Evolutionary conservation across 2,329 filamentous ascomycete genomes (phyloP), one percentile per base, ranked within the genome.

Genomic region (Scleromitrula shiraiana): DNA sequence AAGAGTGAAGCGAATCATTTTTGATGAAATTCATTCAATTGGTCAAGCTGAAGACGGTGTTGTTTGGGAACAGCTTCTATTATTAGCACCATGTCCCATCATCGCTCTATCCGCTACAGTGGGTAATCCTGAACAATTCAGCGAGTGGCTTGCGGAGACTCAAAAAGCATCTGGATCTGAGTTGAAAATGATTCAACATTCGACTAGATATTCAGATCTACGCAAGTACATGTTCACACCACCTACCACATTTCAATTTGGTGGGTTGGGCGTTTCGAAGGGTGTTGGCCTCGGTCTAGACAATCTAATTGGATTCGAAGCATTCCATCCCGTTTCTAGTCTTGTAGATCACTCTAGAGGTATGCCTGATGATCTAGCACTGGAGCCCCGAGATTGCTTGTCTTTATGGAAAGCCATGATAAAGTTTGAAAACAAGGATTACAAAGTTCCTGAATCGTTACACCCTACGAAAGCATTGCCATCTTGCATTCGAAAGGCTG

Each of bases 21-120:
- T 90, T 50, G 85, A 91, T 59, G 85, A 91, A 66, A 80, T 90
- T 2, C 85, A 91, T 62, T 88, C 78, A 27, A 90, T 91, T 50
- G 83, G 85, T 0, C 80, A 89, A 61, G 76, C 80, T 0, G 82
- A 88, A 7, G 85, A 90, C 55, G 85, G 85, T 44, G 68, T 88
- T 1, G 71, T 89, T 2, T 91, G 84, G 85, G 85, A 91, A 58
- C 85, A 90, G 59, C 70, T 91, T 3, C 68, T 90, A 1, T 72
- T 90, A 1, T 72, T 88, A 52, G 77, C 84, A 0, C 84, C 84
- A 1, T 90, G 84, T 55, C 85, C 83, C 0, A 85, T 91, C 41
- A 84, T 90, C 53, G 85, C 85, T 0, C 72, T 91, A 1, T 90
- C 85, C 1, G 86, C 85, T 1, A 91, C 86, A 0, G 82, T 91